Conservation (phyloP, 768 basidiomycete genomes). For the Psilocybe subaeruginosa region DNA sequence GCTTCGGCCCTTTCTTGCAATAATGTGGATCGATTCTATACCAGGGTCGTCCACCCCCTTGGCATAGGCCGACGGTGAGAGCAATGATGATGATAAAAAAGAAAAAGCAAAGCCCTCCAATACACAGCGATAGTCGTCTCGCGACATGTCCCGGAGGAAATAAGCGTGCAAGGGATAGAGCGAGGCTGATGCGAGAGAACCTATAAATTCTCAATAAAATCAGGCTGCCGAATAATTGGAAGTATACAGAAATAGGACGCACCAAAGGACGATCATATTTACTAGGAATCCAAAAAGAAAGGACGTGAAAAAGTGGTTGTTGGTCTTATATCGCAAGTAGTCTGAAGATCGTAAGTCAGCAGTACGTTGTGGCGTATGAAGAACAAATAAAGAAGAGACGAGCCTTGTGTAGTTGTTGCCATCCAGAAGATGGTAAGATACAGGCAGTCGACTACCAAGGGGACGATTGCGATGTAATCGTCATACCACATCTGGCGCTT, state of each 20-base stretch:
- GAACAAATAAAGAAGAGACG: not conserved
- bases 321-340: not conserved
- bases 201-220: not conserved
- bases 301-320: not conserved
- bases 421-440: constrained; percentile 4
- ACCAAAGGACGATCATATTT: constrained; percentile 5
- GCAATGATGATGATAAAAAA: not conserved
- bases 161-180: constrained; percentile 7
- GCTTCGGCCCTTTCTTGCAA: not conserved
- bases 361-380: no score
- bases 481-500: constrained; percentile 8
- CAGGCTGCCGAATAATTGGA: not conserved
- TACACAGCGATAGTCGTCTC: not conserved
- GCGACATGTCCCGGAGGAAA: constrained; percentile 9
- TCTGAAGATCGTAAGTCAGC: not conserved
- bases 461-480: constrained; percentile 2
- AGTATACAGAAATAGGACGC: not conserved
- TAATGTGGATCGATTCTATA: not conserved
- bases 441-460: constrained; percentile 1
- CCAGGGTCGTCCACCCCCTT: not conserved
- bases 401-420: not conserved
- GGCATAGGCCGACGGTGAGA: not conserved
- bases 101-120: not conserved
- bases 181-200: constrained; percentile 8
- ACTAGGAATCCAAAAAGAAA: constrained; percentile 5